Evolutionary conservation across 148 eudicot species (phyloP).

Genomic region (Rhododendron molle): DNA sequence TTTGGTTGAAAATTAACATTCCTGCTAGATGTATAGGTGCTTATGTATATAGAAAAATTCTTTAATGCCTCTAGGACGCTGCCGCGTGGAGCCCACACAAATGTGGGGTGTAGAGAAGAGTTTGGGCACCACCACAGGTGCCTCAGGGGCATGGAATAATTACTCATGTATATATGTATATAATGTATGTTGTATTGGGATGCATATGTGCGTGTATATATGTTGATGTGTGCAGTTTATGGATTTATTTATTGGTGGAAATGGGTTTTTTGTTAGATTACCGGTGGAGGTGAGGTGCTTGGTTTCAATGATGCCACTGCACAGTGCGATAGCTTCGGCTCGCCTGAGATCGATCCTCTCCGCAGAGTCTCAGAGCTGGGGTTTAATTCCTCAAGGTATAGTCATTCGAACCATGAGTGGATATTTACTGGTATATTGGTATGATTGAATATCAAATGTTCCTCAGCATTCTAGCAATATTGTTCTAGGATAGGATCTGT

Average conservation of each 20-base stretch:
- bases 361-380: constrained; percentile 40
- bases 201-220: neutral
- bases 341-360: constrained; percentile 38
- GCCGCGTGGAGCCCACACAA: too few species aligned
- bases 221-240: constrained; percentile 7
- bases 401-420: neutral
- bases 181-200: neutral
- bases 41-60: too few species aligned
- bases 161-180: neutral
- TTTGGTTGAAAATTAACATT: too few species aligned
- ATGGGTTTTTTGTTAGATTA: constrained; percentile 20
- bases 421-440: neutral
- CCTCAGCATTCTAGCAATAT: neutral
- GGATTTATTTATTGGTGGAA: constrained; percentile 10
- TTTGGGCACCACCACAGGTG: too few species aligned
- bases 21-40: neutral
- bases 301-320: constrained; percentile 36
- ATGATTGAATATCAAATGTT: neutral
- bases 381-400: constrained; percentile 49
- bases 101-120: too few species aligned
- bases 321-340: constrained; percentile 42
- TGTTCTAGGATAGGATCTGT: neutral
- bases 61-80: too few species aligned
- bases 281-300: constrained; percentile 36
- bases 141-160: too few species aligned